Evolutionary conservation across 495 filamentous ascomycete species (phyloP).

Genomic region (Staphylotrichum tortipilum): DNA sequence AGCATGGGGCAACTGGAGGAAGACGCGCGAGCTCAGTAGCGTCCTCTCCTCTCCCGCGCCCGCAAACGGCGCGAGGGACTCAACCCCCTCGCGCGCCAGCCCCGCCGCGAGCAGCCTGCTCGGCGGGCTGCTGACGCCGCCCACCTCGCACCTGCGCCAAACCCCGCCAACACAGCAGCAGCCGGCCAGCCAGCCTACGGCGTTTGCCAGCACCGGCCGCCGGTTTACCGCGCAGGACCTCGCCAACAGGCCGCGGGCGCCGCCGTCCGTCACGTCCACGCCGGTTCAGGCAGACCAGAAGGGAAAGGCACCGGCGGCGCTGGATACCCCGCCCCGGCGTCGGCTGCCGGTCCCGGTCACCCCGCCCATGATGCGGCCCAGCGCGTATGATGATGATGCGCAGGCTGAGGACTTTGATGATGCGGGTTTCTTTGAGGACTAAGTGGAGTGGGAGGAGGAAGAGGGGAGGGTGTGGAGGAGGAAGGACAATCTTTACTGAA

Average conservation of each 20-base stretch:
- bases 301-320: background rate
- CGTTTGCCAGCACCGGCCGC: slow-evolving; percentile 44
- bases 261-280: slow-evolving; percentile 17
- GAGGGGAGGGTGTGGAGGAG: background rate
- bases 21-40: slow-evolving; percentile 56
- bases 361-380: slow-evolving; percentile 59
- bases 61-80: slow-evolving; percentile 30
- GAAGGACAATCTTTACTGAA: background rate
- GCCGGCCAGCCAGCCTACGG: slow-evolving; percentile 31
- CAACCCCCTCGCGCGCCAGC: slow-evolving; percentile 57
- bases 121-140: slow-evolving; percentile 76
- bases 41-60: slow-evolving; percentile 34
- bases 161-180: slow-evolving; percentile 40
- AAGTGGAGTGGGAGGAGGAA: background rate
- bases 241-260: slow-evolving; percentile 36
- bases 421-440: slow-evolving; percentile 49
- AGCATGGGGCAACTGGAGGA: slow-evolving; percentile 64
- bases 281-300: background rate
- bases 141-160: slow-evolving; percentile 56
- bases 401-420: slow-evolving; percentile 48
- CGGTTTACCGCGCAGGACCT: slow-evolving; percentile 42
- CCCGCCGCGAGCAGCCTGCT: slow-evolving; percentile 40
- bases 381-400: slow-evolving; percentile 66
- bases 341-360: slow-evolving; percentile 45
- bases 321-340: slow-evolving; percentile 28